A percentile compares a stretch with the other conserved stretches of the same genome.
Evolutionary conservation across 805 yeast species (phyloP).

Genomic region (Yarrowia sp.): DNA sequence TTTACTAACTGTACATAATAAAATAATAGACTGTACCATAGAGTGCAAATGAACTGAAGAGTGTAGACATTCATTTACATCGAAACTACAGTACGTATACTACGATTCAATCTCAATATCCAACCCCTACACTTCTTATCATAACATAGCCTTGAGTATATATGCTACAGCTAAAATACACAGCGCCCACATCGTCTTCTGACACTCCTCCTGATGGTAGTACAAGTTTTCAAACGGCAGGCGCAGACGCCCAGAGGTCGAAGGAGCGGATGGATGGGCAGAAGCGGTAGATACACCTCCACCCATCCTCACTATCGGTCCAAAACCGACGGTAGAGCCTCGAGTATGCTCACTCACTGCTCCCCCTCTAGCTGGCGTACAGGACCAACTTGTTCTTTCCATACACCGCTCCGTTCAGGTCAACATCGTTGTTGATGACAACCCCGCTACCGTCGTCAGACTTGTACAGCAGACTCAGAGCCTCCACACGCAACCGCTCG

Average conservation of each 20-base stretch:
- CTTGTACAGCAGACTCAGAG: slow-evolving; percentile 46
- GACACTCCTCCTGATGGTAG: slow-evolving; percentile 22
- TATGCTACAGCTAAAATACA: slow-evolving; percentile 30
- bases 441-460: slow-evolving; percentile 43
- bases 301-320: too few relatives aligned
- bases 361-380: slow-evolving; percentile 43
- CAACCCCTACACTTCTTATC: neutral
- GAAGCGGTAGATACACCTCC: too few relatives aligned
- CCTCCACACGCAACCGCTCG: slow-evolving; percentile 48
- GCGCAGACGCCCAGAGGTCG: too few relatives aligned
- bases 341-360: too few relatives aligned
- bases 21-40: slow-evolving; percentile 7
- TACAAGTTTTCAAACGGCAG: slow-evolving; percentile 15
- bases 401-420: slow-evolving; percentile 46
- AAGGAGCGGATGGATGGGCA: too few relatives aligned
- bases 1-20: slow-evolving; percentile 14
- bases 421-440: slow-evolving; percentile 46
- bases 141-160: slow-evolving; percentile 3
- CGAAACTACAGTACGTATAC: too few relatives aligned
- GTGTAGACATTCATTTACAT: too few relatives aligned
- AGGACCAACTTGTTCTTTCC: slow-evolving; percentile 49
- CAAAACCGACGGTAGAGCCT: too few relatives aligned
- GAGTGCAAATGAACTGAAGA: too few relatives aligned
- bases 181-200: slow-evolving; percentile 20
- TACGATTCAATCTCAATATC: too few relatives aligned